phyloP scores from a whole-genome alignment of 805 yeast species.

The Saturnispora quitensis region DNA sequence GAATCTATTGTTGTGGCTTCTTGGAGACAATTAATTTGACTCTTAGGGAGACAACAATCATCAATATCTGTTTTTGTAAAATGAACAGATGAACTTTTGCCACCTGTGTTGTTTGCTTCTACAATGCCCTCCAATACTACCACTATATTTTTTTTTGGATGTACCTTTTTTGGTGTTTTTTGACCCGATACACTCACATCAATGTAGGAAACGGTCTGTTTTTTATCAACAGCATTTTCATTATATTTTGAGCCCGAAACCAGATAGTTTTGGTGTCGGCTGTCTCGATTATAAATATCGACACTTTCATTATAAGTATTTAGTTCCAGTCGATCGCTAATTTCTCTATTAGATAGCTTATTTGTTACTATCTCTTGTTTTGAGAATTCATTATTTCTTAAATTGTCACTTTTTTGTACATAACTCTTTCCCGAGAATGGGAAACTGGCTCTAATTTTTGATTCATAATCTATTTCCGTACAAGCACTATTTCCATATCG shows the following conservation, averaged over 20 bases:
- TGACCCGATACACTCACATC: neutral
- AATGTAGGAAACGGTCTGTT: neutral
- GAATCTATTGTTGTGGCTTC: neutral
- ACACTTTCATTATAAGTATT: neutral
- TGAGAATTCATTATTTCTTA: neutral
- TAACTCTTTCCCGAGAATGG: slow-evolving; percentile 21
- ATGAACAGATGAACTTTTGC: too few relatives aligned
- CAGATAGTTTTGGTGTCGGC: neutral
- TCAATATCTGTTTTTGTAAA: neutral
- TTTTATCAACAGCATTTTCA: neutral
- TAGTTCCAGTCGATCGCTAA: too few relatives aligned
- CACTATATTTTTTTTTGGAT: neutral
- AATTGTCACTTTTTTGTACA: slow-evolving; percentile 14
- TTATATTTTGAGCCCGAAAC: neutral
- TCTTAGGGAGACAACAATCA: neutral
- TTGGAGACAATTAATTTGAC: neutral
- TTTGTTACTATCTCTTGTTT: neutral
- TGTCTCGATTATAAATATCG: neutral
- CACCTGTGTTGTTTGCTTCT: too few relatives aligned
- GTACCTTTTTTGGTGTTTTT: neutral
- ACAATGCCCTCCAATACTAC: too few relatives aligned
- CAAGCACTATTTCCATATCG: slow-evolving; percentile 17
- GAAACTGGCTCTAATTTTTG: slow-evolving; percentile 21
- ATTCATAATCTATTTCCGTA: slow-evolving; percentile 17
- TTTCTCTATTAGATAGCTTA: too few relatives aligned